phyloP scores from a whole-genome alignment of 2,329 filamentous ascomycete species.

The Torrubiellomyces zombiae region DNA sequence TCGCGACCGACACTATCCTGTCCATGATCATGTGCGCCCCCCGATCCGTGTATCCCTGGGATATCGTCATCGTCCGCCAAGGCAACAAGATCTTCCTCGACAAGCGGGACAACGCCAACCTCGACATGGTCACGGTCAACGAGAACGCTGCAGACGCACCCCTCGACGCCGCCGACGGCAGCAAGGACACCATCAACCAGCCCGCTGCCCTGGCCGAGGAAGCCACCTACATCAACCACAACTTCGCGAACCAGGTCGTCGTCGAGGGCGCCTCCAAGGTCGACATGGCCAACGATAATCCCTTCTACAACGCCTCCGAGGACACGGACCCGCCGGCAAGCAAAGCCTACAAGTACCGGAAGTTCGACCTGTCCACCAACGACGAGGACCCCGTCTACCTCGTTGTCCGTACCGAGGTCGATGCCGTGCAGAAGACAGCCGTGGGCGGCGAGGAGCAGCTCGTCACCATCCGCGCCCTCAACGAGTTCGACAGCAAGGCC shows the following conservation, averaged over 20 bases:
- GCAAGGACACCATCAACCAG: conserved; percentile 90
- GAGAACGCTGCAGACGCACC: conserved; percentile 95
- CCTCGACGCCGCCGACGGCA: conserved; percentile 76
- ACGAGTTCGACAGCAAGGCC: conserved; percentile 98
- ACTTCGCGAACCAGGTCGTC: conserved; percentile 94
- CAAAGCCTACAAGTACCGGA: conserved; percentile 97
- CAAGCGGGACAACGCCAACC: conserved; percentile 86
- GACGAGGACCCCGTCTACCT: conserved; percentile 89
- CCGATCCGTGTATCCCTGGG: conserved; percentile 95
- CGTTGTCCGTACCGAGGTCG: conserved; percentile 85
- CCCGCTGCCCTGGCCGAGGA: conserved; percentile 87
- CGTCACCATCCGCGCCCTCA: conserved; percentile 85
- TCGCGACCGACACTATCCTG: conserved; percentile 90
- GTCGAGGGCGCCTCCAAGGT: conserved; percentile 64
- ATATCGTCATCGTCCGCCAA: conserved; percentile 83
- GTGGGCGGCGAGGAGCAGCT: conserved; percentile 84
- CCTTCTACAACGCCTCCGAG: conserved; percentile 89
- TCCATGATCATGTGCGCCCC: conserved; percentile 99
- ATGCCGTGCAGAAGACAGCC: conserved; percentile 90
- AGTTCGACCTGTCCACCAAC: conserved; percentile 88
- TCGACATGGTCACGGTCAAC: conserved; percentile 97
- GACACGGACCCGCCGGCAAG: conserved; percentile 87
- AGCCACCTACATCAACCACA: conserved; percentile 99
- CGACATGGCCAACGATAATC: conserved; percentile 76
- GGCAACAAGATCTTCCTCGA: conserved; percentile 97